These are phyloP conservation scores for Rubroboletus satanas DNA, from an alignment of 768 basidiomycete species.

Conservation along the genomic window DNA sequence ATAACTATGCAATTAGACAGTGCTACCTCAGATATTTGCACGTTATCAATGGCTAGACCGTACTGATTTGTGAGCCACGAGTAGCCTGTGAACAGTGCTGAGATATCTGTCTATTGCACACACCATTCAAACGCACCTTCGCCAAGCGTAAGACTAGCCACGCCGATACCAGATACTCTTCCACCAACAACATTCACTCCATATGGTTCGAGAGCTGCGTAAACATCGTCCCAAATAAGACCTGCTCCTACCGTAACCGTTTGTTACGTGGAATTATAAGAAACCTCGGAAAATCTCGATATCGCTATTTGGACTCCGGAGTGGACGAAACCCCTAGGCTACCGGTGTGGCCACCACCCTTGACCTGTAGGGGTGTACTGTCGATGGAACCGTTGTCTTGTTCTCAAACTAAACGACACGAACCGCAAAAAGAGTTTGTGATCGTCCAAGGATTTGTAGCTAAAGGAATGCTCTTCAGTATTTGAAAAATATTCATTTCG, in stretches of 20 bases:
- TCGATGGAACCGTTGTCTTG: neutral
- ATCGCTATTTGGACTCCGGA: constrained; percentile 52
- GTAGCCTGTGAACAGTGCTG: neutral
- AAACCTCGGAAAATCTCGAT: constrained; percentile 40
- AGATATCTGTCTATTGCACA: neutral
- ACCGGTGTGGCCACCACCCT: constrained; percentile 54
- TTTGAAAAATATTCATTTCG: too few relatives aligned
- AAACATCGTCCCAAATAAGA: constrained; percentile 64
- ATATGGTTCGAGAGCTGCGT: constrained; percentile 42
- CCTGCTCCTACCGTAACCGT: constrained; percentile 39
- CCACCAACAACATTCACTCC: constrained; percentile 54
- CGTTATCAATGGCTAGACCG: constrained; percentile 54
- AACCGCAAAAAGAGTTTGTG: constrained; percentile 28
- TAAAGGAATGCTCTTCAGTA: neutral
- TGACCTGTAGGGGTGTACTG: constrained; percentile 39
- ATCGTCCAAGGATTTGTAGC: constrained; percentile 37
- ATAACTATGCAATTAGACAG: constrained; percentile 40
- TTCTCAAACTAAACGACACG: constrained; percentile 1
- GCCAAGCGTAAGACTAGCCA: constrained; percentile 53
- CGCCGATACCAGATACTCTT: constrained; percentile 53
- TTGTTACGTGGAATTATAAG: constrained; percentile 35
- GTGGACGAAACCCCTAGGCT: constrained; percentile 60
- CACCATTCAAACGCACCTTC: constrained; percentile 37
- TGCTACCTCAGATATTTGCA: constrained; percentile 54
- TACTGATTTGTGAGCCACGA: constrained; percentile 56